These are phyloP conservation scores for Camellia japonica DNA, from an alignment of 148 eudicot genomes.

Conservation along the genomic window DNA sequence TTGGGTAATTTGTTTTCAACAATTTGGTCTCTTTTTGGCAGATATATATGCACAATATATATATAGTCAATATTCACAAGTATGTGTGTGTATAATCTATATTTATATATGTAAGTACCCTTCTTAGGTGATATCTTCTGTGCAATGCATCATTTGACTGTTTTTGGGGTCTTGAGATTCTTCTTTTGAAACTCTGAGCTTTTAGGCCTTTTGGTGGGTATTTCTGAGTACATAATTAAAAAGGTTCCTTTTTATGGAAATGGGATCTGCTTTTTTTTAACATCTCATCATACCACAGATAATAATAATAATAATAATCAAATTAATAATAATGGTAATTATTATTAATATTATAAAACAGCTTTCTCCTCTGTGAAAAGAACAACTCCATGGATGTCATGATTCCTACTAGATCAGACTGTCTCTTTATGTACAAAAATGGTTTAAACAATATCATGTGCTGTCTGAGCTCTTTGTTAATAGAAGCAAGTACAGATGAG, in stretches of 20 bases:
- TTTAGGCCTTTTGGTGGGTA: slow-evolving; percentile 52
- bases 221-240: slow-evolving; percentile 48
- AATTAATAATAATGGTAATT: too few species aligned
- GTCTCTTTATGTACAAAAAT: slow-evolving; percentile 25
- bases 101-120: neutral
- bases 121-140: slow-evolving; percentile 17
- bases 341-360: slow-evolving; percentile 35
- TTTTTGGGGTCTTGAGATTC: slow-evolving; percentile 45
- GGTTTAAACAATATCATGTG: slow-evolving; percentile 38
- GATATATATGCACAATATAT: too few species aligned
- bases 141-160: too few species aligned
- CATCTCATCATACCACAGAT: too few species aligned
- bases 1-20: neutral
- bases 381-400: slow-evolving; percentile 26
- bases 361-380: slow-evolving; percentile 21
- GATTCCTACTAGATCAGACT: slow-evolving; percentile 39
- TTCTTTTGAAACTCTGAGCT: slow-evolving; percentile 57
- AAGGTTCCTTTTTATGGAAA: slow-evolving; percentile 64
- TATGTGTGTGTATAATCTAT: neutral
- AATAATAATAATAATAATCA: too few species aligned
- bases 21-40: neutral
- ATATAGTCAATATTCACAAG: neutral
- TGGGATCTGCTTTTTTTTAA: too few species aligned
- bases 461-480: slow-evolving; percentile 26
- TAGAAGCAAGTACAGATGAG: slow-evolving; percentile 32